Evolutionary conservation across 2,329 filamentous ascomycete species (phyloP).

Genomic region (Penicillium sp.): DNA sequence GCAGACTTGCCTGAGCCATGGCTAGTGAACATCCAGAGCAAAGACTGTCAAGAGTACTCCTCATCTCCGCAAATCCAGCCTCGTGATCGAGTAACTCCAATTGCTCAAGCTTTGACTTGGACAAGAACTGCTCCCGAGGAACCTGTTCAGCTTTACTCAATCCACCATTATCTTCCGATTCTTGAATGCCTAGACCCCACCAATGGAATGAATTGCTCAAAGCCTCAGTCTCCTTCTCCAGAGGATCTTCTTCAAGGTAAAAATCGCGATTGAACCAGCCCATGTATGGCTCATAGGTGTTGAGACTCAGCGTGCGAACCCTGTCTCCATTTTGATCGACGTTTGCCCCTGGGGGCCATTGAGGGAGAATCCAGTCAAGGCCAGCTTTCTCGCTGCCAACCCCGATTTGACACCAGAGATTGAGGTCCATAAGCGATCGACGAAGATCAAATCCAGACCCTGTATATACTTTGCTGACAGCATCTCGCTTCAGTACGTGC

Average conservation of each 20-base stretch:
- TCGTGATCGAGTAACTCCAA: conserved; percentile 28
- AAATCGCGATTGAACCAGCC: conserved; percentile 65
- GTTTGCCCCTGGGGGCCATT: conserved; percentile 68
- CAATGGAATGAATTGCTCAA: conserved; percentile 60
- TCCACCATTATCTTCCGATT: conserved; percentile 48
- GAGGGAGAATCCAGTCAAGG: conserved; percentile 79
- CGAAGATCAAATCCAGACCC: conserved; percentile 68
- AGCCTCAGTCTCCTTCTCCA: conserved; percentile 56
- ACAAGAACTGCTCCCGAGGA: conserved; percentile 2
- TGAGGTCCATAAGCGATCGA: conserved; percentile 72
- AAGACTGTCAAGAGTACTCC: conserved; percentile 36
- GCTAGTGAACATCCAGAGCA: conserved; percentile 25
- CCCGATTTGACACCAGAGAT: conserved; percentile 96
- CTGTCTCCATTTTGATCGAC: conserved; percentile 60
- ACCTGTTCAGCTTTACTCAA: conserved; percentile 32
- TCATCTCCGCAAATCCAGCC: conserved; percentile 30
- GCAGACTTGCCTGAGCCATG: conserved; percentile 24
- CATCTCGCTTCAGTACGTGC: conserved; percentile 64
- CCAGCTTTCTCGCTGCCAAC: conserved; percentile 85
- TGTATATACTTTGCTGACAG: conserved; percentile 64
- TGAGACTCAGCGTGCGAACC: conserved; percentile 72
- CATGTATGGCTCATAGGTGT: conserved; percentile 73
- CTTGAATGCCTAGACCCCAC: conserved; percentile 60
- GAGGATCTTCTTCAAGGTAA: conserved; percentile 32
- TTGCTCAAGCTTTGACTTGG: conserved; percentile 18